These are phyloP conservation scores for Kodamaea anthophila DNA, from an alignment of 1,139 yeast species.

Conservation along the genomic window DNA sequence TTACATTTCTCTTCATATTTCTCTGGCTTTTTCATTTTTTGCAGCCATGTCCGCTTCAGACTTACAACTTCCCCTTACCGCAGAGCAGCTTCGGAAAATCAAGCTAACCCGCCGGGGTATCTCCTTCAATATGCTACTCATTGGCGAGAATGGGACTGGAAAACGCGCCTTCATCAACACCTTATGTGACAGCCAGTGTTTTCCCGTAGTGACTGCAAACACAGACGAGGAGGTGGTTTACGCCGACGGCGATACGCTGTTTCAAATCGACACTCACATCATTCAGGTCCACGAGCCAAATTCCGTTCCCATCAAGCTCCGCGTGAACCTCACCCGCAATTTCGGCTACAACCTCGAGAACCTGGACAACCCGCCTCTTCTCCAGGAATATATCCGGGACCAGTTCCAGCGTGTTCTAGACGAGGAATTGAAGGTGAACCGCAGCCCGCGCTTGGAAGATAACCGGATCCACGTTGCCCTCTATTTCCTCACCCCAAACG, in stretches of 20 bases:
- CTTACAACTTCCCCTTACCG: slow-evolving; percentile 8
- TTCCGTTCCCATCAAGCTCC: slow-evolving; percentile 21
- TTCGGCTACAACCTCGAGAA: slow-evolving; percentile 34
- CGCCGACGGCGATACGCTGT: slow-evolving; percentile 4
- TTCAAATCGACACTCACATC: slow-evolving; percentile 11
- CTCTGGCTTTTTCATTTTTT: too few species aligned
- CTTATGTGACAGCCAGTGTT: slow-evolving; percentile 18
- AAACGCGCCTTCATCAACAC: slow-evolving; percentile 28
- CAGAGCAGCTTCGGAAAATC: slow-evolving; percentile 15
- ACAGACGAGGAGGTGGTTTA: slow-evolving; percentile 4
- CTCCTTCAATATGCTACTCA: slow-evolving; percentile 22
- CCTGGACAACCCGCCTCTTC: slow-evolving; percentile 13
- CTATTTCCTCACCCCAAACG: slow-evolving; percentile 54
- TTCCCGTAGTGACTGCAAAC: slow-evolving; percentile 2
- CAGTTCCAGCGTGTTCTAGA: slow-evolving; percentile 50
- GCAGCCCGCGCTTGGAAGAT: slow-evolving; percentile 50
- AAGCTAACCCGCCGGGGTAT: slow-evolving; percentile 17
- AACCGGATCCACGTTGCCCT: slow-evolving; percentile 58
- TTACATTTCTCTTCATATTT: too few species aligned
- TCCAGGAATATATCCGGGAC: slow-evolving; percentile 46
- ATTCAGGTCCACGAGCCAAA: slow-evolving; percentile 13
- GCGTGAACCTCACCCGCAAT: slow-evolving; percentile 21
- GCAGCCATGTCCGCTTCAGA: slow-evolving; percentile 6
- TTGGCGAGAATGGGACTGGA: slow-evolving; percentile 33
- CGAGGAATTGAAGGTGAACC: slow-evolving; percentile 55